These are phyloP conservation scores for Eucalyptus regnans DNA, from an alignment of 345 rosid genomes.

Conservation along the genomic window DNA sequence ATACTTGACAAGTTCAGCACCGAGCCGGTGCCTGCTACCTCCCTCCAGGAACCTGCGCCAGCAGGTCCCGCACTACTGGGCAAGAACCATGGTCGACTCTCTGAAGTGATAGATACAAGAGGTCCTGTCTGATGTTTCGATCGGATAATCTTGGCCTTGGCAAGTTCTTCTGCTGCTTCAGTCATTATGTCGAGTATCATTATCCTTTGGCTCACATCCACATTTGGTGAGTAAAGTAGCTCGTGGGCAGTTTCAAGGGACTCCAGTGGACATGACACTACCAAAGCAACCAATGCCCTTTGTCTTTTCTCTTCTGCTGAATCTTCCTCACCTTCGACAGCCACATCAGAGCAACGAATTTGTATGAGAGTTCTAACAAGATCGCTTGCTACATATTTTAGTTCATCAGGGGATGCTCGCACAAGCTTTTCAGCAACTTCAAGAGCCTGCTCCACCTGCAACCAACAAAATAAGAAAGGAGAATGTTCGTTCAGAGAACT, in stretches of 20 bases:
- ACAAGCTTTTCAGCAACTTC: conserved; percentile 83
- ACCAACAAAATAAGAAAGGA: neutral
- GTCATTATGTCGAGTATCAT: conserved; percentile 96
- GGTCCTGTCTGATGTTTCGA: conserved; percentile 32
- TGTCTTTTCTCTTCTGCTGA: conserved; percentile 94
- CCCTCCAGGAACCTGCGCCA: conserved; percentile 66
- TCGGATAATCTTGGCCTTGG: conserved; percentile 46
- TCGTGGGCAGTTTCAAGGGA: conserved; percentile 59
- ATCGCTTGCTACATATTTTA: conserved; percentile 64
- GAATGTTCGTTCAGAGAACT: neutral
- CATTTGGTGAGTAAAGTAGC: conserved; percentile 71
- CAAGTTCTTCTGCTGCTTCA: conserved; percentile 89
- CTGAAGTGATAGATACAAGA: conserved; percentile 60
- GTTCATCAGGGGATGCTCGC: conserved; percentile 92
- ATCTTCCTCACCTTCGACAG: conserved; percentile 94
- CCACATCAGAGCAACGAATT: conserved; percentile 83
- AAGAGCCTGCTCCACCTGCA: conserved; percentile 87
- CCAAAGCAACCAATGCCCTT: conserved; percentile 72
- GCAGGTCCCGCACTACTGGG: conserved; percentile 63
- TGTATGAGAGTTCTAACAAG: conserved; percentile 71
- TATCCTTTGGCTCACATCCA: conserved; percentile 87
- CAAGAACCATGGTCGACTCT: conserved; percentile 88
- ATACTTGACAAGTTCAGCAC: conserved; percentile 14
- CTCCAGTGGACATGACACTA: conserved; percentile 64
- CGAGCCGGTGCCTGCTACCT: conserved; percentile 51